Conservation (phyloP, 352 stramenopile species). For the Pythium rishiriense region DNA sequence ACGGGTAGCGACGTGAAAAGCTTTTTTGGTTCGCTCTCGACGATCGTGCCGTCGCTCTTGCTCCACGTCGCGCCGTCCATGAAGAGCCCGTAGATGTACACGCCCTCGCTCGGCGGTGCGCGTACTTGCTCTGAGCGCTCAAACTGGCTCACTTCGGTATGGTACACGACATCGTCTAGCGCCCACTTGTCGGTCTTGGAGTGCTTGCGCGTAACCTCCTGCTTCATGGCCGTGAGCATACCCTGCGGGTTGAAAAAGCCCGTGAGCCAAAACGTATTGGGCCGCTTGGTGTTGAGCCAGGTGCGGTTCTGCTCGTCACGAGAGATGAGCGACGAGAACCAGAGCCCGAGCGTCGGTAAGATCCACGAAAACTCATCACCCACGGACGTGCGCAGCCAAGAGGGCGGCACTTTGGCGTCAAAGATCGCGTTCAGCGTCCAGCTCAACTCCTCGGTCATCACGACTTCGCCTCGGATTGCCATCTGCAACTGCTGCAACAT, state of each 20-base stretch:
- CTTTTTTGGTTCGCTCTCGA: slow-evolving; percentile 97
- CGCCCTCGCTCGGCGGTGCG: slow-evolving; percentile 89
- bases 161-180: slow-evolving; percentile 97
- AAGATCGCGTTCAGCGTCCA: slow-evolving; percentile 96
- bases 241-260: slow-evolving; percentile 99
- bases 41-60: slow-evolving; percentile 91
- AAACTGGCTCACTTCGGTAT: slow-evolving; percentile 96
- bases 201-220: slow-evolving; percentile 97
- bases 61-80: slow-evolving; percentile 97
- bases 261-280: slow-evolving; percentile 97
- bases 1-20: slow-evolving; percentile 96
- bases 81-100: slow-evolving; percentile 98
- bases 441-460: slow-evolving; percentile 97
- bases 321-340: slow-evolving; percentile 96
- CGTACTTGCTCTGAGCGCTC: slow-evolving; percentile 91
- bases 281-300: slow-evolving; percentile 95
- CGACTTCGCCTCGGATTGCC: slow-evolving; percentile 97
- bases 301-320: slow-evolving; percentile 95
- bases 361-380: slow-evolving; percentile 99
- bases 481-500: slow-evolving; percentile 96
- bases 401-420: slow-evolving; percentile 93
- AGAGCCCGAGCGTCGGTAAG: slow-evolving; percentile 94
- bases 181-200: slow-evolving; percentile 97
- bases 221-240: slow-evolving; percentile 99
- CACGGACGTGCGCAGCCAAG: slow-evolving; percentile 96